Evolutionary conservation across 108 stramenopile species (phyloP), one percentile per base, ranked within the genome.

Genomic region (Skeletonema tropicum): DNA sequence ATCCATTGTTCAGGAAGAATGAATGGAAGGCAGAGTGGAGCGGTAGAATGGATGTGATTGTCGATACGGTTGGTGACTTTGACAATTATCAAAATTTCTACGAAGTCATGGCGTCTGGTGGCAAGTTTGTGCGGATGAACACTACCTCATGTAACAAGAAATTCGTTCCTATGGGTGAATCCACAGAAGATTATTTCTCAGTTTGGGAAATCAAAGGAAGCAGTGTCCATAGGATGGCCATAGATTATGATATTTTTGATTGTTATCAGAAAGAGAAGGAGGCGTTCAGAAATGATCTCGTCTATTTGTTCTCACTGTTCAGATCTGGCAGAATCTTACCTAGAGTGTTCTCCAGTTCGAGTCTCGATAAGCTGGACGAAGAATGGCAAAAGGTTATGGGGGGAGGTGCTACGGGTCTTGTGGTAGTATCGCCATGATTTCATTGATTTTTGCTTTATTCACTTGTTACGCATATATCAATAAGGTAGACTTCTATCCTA

Each of bases 381-480:
- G 83, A 84, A 14, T 89, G 89, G 41, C 59, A 58, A 17, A 63
- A 79, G 41, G 67, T 92, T 17, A 87, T 88, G 75, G 74, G 69
- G 33, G 88, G 85, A 19, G 75, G 82, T 23, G 48, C 70, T 68
- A 19, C 60, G 63, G 6, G 52, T 55, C 2, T 23, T 10, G 76
- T 90, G n/a, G 81, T 90, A 12, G 86, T 86, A 46, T 42, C 77
- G 32, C 89, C 89, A 4, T 90, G 87, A 39, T 39, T 35, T 35
- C 39, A 41, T 13, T 11, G 39, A 41, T 41, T 41, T 10, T 41
- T 45, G 42, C 42, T 45, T n/a, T n/a, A 45, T 45, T 41, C 42
- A n/a, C 15, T 4, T 45, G 14, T n/a, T 45, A 23, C 2, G 23
- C 7, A 6, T 49, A 49, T 14, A 55, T 55, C 10, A 17, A 10